These are phyloP conservation scores for Colletotrichum sp. DNA, from an alignment of 2,329 filamentous ascomycete species.

Conservation along the genomic window DNA sequence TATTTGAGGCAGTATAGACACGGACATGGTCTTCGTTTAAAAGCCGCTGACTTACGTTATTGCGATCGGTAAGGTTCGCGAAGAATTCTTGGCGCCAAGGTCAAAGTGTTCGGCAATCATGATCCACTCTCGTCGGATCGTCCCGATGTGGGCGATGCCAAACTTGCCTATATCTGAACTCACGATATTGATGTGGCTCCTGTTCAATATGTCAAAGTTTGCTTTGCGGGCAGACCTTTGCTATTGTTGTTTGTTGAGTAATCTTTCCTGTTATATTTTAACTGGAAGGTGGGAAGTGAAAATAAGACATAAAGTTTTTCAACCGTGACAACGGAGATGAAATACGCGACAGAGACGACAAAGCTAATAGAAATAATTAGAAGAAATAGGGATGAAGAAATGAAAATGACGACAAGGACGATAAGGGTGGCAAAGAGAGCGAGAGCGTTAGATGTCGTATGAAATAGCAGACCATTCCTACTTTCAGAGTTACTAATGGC, in stretches of 20 bases:
- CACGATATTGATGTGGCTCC: not conserved
- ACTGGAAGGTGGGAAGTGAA: not conserved
- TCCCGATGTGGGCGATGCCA: not conserved
- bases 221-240: not conserved
- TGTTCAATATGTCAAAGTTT: not conserved
- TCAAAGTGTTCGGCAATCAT: not conserved
- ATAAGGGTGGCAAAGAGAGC: fast-evolving
- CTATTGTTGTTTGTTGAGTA: fast-evolving
- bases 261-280: not conserved
- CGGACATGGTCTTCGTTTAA: not conserved
- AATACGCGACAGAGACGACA: not conserved
- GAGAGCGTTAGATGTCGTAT: fast-evolving
- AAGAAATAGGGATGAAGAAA: too few species aligned
- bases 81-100: not conserved
- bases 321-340: not conserved
- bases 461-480: not conserved
- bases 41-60: not conserved
- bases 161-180: not conserved
- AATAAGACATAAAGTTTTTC: not conserved
- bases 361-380: fast-evolving
- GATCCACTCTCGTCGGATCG: not conserved
- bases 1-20: not conserved
- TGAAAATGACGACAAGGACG: not conserved
- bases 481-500: fast-evolving
- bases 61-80: not conserved